These are phyloP conservation scores for Phytophthora constricta DNA, from an alignment of 352 stramenopile species.

Conservation along the genomic window DNA sequence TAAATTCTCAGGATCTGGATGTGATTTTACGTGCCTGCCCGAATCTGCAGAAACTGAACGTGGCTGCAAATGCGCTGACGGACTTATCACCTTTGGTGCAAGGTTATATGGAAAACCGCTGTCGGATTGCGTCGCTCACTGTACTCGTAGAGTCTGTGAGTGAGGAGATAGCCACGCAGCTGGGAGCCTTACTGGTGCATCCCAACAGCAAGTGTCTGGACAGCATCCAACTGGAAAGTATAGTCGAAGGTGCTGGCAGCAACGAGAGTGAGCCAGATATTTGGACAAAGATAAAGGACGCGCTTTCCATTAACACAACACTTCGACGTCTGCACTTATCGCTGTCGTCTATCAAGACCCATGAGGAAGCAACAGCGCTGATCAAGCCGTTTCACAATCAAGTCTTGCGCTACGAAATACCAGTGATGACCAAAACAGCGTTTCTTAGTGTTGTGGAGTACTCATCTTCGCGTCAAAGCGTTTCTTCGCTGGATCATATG, in stretches of 20 bases:
- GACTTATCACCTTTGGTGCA: constrained; percentile 27
- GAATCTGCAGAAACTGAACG: constrained; percentile 28
- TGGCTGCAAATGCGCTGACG: constrained; percentile 15
- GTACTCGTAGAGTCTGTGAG: constrained; percentile 21
- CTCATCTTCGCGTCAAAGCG: constrained; percentile 1
- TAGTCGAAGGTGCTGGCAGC: background rate
- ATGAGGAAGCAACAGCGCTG: background rate
- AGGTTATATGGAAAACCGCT: constrained; percentile 14
- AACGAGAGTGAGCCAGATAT: constrained; percentile 3
- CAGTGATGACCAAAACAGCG: constrained; percentile 21
- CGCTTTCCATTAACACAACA: constrained; percentile 19
- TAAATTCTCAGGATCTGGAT: constrained; percentile 21
- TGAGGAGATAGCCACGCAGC: constrained; percentile 18
- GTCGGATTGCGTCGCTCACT: constrained; percentile 24
- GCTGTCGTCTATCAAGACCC: background rate
- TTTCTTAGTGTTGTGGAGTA: constrained; percentile 40
- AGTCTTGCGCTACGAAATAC: constrained; percentile 21
- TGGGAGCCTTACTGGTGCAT: constrained; percentile 17
- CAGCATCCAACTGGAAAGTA: constrained; percentile 23
- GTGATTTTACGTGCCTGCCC: constrained; percentile 31
- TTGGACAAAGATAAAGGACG: constrained; percentile 23
- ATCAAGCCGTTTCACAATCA: constrained; percentile 27
- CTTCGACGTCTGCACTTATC: constrained; percentile 20
- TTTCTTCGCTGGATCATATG: constrained; percentile 33
- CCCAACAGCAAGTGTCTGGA: constrained; percentile 20